Conservation (phyloP, 2,329 filamentous ascomycete genomes). For the Calonectria honghensis region DNA sequence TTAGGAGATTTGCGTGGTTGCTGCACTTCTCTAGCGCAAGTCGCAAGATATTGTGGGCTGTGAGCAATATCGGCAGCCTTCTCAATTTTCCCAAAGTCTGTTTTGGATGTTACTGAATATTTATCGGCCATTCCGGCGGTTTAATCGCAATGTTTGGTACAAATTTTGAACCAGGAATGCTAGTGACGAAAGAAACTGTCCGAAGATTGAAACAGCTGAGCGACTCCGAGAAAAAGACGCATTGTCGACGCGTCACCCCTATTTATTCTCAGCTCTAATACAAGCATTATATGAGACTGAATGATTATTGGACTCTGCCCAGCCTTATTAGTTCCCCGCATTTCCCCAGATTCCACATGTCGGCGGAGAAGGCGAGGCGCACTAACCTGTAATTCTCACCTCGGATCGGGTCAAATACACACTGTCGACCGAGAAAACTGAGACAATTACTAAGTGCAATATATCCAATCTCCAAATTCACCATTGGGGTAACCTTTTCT, state of each 20-base stretch:
- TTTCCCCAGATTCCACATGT: conserved; percentile 6
- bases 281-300: neutral
- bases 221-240: neutral
- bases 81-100: neutral
- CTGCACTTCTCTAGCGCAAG: conserved; percentile 79
- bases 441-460: neutral
- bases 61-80: neutral
- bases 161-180: neutral
- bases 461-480: too few species aligned
- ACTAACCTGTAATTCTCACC: neutral
- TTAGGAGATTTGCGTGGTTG: conserved; percentile 76
- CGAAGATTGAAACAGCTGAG: neutral
- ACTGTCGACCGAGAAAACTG: neutral
- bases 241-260: neutral
- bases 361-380: neutral
- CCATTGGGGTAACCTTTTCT: neutral
- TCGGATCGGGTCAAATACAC: neutral
- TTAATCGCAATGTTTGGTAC: neutral
- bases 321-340: neutral
- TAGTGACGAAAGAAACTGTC: neutral
- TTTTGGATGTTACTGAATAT: neutral
- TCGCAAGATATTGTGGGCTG: conserved; percentile 74
- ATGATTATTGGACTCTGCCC: neutral
- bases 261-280: neutral
- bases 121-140: neutral